Evolutionary conservation across 495 filamentous ascomycete species (phyloP).

Genomic region (Penicillium cosmopolitanum): DNA sequence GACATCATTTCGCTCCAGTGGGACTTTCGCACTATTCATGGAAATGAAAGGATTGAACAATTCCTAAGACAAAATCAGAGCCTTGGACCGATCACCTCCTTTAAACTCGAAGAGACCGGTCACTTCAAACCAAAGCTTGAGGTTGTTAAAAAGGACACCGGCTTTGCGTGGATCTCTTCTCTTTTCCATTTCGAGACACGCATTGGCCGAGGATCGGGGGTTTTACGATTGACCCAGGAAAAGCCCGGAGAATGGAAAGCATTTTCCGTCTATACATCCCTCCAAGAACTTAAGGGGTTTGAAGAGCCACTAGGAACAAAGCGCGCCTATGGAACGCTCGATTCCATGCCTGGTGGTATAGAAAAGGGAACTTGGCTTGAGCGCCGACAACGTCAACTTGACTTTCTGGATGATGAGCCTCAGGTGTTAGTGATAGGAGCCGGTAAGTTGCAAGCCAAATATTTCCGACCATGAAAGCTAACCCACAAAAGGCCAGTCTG

Average conservation of each 20-base stretch:
- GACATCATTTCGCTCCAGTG: neutral
- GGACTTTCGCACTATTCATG: constrained; percentile 1
- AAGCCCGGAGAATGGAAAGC: neutral
- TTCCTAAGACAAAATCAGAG: neutral
- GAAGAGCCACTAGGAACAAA: neutral
- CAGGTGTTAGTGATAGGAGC: neutral
- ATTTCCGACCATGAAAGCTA: neutral
- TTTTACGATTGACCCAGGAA: neutral
- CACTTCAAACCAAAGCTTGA: neutral
- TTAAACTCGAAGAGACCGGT: neutral
- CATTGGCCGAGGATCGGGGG: neutral
- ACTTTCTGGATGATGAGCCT: neutral
- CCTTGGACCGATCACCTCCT: neutral
- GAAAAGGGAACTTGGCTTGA: neutral
- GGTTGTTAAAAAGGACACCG: neutral
- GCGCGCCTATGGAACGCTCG: neutral
- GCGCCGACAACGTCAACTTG: neutral
- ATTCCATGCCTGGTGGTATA: neutral
- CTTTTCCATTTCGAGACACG: neutral
- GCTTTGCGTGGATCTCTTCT: neutral
- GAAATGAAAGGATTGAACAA: neutral
- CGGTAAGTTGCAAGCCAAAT: neutral
- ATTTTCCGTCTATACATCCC: neutral
- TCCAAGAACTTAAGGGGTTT: neutral
- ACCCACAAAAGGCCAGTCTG: neutral